Conservation (phyloP, 306 rosid genomes). For the Sicyos baderoa region DNA sequence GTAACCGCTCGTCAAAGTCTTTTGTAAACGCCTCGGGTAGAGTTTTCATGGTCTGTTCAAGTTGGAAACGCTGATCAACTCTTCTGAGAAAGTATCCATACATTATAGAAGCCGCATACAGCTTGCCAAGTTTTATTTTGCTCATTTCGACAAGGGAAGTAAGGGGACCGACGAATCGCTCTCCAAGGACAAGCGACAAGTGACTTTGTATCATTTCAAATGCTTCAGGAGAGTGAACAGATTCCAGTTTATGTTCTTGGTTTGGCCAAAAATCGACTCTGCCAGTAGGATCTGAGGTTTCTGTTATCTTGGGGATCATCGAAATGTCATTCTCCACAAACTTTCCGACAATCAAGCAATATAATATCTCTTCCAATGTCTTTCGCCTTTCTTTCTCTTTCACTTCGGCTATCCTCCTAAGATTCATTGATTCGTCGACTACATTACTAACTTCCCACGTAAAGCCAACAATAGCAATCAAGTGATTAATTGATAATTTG, state of each 20-base stretch:
- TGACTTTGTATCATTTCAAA: constrained; percentile 90
- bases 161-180: constrained; percentile 69
- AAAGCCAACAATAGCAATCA: constrained; percentile 23
- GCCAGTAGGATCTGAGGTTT: constrained; percentile 55
- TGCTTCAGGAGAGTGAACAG: constrained; percentile 79
- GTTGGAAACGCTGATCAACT: constrained; percentile 89
- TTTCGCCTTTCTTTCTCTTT: constrained; percentile 67
- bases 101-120: constrained; percentile 96
- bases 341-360: constrained; percentile 56
- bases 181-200: constrained; percentile 69
- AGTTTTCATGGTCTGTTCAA: constrained; percentile 69
- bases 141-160: constrained; percentile 62
- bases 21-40: constrained; percentile 57
- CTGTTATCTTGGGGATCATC: constrained; percentile 73
- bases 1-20: constrained; percentile 41
- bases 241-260: constrained; percentile 78
- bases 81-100: constrained; percentile 91
- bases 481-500: constrained; percentile 4
- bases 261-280: constrained; percentile 86
- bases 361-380: constrained; percentile 70
- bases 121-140: constrained; percentile 84
- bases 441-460: constrained; percentile 19
- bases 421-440: constrained; percentile 27
- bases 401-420: constrained; percentile 81
- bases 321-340: constrained; percentile 57